phyloP scores from a whole-genome alignment of 495 filamentous ascomycete genomes.

The Lasiosphaeriaceae sp. region DNA sequence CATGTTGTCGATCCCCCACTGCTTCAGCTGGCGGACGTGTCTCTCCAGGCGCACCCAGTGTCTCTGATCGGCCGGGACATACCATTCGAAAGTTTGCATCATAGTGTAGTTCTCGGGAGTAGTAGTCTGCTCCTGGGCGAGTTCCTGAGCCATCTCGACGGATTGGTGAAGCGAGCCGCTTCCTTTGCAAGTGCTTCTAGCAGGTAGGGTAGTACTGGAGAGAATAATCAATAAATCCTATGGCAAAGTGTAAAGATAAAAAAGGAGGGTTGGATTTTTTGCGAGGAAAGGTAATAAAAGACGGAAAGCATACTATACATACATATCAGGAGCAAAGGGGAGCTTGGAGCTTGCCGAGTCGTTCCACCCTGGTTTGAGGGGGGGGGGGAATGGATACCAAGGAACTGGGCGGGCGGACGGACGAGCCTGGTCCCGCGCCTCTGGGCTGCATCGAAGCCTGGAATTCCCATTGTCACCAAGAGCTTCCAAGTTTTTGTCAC shows the following conservation, averaged over 20 bases:
- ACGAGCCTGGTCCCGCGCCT: no score
- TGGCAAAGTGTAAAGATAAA: background rate
- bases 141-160: constrained; percentile 9
- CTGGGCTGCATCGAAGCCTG: no score
- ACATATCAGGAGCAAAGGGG: background rate
- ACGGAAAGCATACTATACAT: background rate
- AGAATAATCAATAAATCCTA: background rate
- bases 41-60: constrained; percentile 61
- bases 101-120: constrained; percentile 54
- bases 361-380: background rate
- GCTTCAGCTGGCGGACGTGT: constrained; percentile 52
- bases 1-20: constrained; percentile 60
- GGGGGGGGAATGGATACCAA: no score
- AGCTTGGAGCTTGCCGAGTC: background rate
- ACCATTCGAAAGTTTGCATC: constrained; percentile 74
- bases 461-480: no score
- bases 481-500: no score
- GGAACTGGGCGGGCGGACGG: no score
- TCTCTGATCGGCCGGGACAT: constrained; percentile 58
- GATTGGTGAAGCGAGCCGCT: background rate
- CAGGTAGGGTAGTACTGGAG: background rate
- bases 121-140: constrained; percentile 10
- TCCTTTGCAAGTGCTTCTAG: background rate
- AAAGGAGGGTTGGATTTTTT: background rate
- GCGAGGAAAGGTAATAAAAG: background rate